These are phyloP conservation scores for Penicillium simplicissimum DNA, from an alignment of 495 filamentous ascomycete species.

Conservation along the genomic window DNA sequence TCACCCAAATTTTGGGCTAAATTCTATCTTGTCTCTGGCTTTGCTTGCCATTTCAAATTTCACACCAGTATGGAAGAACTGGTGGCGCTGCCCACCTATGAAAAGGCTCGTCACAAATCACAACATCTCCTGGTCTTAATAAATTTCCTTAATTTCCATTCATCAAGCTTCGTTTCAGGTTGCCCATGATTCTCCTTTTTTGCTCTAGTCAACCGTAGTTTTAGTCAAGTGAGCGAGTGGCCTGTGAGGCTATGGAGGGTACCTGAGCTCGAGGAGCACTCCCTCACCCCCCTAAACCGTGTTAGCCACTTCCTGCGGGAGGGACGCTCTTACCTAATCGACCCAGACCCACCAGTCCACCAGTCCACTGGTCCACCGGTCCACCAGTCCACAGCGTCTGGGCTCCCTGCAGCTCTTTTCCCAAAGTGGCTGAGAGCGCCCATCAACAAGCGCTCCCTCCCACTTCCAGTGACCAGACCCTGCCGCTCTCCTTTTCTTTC, in stretches of 20 bases:
- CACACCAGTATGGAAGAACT: background rate
- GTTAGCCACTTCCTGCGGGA: too few species aligned
- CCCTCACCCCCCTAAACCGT: background rate
- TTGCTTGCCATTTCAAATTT: background rate
- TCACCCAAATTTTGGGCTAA: background rate
- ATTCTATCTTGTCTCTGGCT: background rate
- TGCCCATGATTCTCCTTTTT: background rate
- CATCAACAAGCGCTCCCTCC: constrained; percentile 25
- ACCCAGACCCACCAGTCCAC: constrained; percentile 18
- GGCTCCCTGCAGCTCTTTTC: constrained; percentile 49
- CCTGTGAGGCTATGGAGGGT: background rate
- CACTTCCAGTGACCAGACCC: constrained; percentile 17
- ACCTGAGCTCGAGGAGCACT: too few species aligned
- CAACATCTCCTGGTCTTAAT: background rate
- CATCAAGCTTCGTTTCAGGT: background rate
- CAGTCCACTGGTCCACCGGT: too few species aligned
- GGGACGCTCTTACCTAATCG: constrained; percentile 15
- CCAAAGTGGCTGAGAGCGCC: constrained; percentile 26
- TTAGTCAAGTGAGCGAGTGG: background rate
- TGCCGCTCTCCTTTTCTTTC: constrained; percentile 32
- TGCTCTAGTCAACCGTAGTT: background rate
- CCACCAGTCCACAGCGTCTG: constrained; percentile 29
- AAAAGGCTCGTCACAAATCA: background rate
- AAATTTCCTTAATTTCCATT: background rate
- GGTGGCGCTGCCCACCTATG: background rate